Base-by-base conservation (phyloP, 2,329 filamentous ascomycete genomes). In the Pseudogymnoascus sp. region DNA sequence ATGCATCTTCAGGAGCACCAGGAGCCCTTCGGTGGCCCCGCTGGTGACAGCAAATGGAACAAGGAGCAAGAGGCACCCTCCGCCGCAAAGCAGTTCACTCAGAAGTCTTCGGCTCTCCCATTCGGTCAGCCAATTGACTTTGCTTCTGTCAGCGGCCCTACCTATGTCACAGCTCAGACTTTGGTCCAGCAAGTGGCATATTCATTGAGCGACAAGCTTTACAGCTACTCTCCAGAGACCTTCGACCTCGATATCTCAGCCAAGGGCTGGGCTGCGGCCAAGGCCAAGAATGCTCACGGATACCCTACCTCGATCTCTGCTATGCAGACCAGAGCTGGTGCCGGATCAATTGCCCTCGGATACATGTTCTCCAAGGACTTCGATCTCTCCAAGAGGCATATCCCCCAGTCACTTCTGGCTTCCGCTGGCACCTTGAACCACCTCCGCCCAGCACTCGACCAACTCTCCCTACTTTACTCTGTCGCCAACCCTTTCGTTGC, bases 321-420 rank as follows among this genome's bases (percentile, higher is more conserved):
- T 23, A 85, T 97, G 72, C 89, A 99, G 80, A 96, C 93, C 45
- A 85, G 95, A 61, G 85, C 89, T 63, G 95, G 95, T 64, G 95
- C 95, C 61, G 95, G 93, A 62, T 87, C 90, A 67, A 89, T 97
- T 72, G 92, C 95, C 21, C 83, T 99, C 59, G 95, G 95, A 63
- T 99, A 99, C 78, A 90, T 97, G 75, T 99, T 97, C 82, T 97
- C 93, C 65, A 91, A 91, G 71, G 95, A 99, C 77, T 97, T 96
- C 72, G 93, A 97, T 75, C 77, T 96, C 71, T 86, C 84, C 79
- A 97, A 95, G 82, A 87, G 93, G 68, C 87, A 95, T 73, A 87
- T 97, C 63, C 93, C 95, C 2, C 95, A 99, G 81, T 88, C 91
- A 14, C 87, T 99, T 66, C 78, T 99, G 66, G 93, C 92, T 8